Evolutionary conservation across 1,284 basidiomycete species (phyloP).

Genomic region (Ceratobasidium sp.): DNA sequence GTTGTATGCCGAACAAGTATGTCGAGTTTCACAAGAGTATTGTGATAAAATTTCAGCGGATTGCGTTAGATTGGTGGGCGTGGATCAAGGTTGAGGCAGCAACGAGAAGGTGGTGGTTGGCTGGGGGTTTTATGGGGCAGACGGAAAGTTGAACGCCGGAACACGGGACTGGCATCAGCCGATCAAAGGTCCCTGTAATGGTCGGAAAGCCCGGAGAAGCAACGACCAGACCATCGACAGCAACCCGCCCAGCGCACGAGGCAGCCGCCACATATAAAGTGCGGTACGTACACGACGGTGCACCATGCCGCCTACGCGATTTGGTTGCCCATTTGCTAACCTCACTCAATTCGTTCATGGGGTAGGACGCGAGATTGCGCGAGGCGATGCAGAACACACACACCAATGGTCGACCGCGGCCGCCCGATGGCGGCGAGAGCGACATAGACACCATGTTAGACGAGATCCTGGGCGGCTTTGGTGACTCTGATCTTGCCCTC

Average conservation of each 20-base stretch:
- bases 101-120: neutral
- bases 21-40: conserved; percentile 1
- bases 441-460: conserved; percentile 39
- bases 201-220: conserved; percentile 17
- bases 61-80: neutral
- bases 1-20: neutral
- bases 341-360: neutral
- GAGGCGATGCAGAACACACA: conserved; percentile 18
- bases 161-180: neutral
- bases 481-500: conserved; percentile 25
- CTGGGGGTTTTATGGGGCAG: neutral
- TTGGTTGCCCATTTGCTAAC: neutral
- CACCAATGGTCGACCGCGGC: conserved; percentile 19
- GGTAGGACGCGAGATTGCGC: conserved; percentile 19
- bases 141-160: conserved; percentile 1
- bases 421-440: conserved; percentile 15
- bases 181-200: conserved; percentile 2
- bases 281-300: neutral
- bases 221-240: neutral
- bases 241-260: conserved; percentile 1
- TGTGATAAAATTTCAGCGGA: neutral
- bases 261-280: conserved; percentile 6
- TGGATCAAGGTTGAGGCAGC: neutral
- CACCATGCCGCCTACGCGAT: neutral
- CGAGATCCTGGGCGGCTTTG: conserved; percentile 27